Evolutionary conservation across 768 basidiomycete species (phyloP), one percentile per base, ranked within the genome.

Genomic region (Pisolithus microcarpus): DNA sequence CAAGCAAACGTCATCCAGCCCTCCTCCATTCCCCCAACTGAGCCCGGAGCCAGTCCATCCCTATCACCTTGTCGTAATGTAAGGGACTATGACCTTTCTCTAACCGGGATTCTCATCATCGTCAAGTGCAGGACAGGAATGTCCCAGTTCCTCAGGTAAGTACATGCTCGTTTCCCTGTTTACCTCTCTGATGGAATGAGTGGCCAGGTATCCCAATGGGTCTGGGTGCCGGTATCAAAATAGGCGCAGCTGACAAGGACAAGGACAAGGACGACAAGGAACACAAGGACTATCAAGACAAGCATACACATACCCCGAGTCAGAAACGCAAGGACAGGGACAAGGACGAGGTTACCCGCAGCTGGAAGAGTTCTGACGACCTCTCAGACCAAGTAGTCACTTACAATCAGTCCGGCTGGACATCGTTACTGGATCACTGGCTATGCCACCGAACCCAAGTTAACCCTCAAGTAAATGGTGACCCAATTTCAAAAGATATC

Each of bases 21-120:
- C 42, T 2, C 38, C 65, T 49, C 47, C 59, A 2, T 65, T 85
- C 16, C 80, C 82, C 7, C 63, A 62, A 31, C 67, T 89, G 19
- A 62, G 78, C 7, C 51, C 68, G 1, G 82, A 82, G 40, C 65
- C 70, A 11, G 63, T 64, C 13, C 87, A 90, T 64, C 84, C 85
- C 13, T 89, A 86, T 63, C 87, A 91, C 64, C 65, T 90, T 18
- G 70, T 91, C n/a, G 79, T 89, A 10, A 75, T 90, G 87, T 88
- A 64, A 66, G 84, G 7, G 40, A 16, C 38, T 46, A 7, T 42
- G 49, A 43, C 48, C 19, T 34, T 31, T 53, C 10, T 48, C 43
- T 53, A 21, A 5, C 30, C 26, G 2, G 23, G 16, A 26, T 49
- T 48, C 56, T 56, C 30, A 62, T 46, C 47, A 34, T 55, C 72